Base-by-base conservation (phyloP, 495 filamentous ascomycete genomes). In the Hypoxylon subgilvum region DNA sequence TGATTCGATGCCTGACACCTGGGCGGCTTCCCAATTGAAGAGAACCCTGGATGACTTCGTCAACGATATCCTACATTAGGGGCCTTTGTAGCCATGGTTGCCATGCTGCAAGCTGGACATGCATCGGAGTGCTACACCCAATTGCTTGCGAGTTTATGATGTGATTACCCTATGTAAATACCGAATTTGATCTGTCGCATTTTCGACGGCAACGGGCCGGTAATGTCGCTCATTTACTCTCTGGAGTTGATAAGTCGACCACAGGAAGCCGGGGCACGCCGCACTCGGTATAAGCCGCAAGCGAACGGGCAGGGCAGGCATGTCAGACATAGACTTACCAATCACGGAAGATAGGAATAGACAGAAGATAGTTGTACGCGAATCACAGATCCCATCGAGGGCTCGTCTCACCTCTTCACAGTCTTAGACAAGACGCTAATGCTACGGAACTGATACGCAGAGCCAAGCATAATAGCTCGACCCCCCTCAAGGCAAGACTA, bases 121-220 rank as follows among this genome's bases (percentile, higher is more conserved):
- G 42, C 53, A 27, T 53, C 52, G 42, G 60, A 28, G 42, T 6
- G 32, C 40, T 12, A 13, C 10, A 28, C 23, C 43, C 30, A 46
- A 51, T 40, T 22, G 52, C 31, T 31, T 30, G 54, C 25, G 21
- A 46, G 21, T 19, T 42, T 41, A 25, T 23, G 30, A 38, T 46
- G 40, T 46, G 61, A 36, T 16, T 34, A 42, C 36, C 12, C 17
- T 22, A n/a, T n/a, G n/a, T n/a, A 58, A 54, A 14, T 58, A 54
- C 53, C 54, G 54, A 46, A 44, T 46, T n/a, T 54, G 54, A 58
- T 53, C 28, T 64, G 27, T 63, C 52, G 49, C 39, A 53, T 64
- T 53, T 40, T 21, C 19, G 32, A 52, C 32, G 17, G 47, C 41
- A 47, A 21, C 52, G 46, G 41, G 30, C 53, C 48, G 60, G 52